Conservation (phyloP, 805 yeast species). For the Metschnikowia hibisci region DNA sequence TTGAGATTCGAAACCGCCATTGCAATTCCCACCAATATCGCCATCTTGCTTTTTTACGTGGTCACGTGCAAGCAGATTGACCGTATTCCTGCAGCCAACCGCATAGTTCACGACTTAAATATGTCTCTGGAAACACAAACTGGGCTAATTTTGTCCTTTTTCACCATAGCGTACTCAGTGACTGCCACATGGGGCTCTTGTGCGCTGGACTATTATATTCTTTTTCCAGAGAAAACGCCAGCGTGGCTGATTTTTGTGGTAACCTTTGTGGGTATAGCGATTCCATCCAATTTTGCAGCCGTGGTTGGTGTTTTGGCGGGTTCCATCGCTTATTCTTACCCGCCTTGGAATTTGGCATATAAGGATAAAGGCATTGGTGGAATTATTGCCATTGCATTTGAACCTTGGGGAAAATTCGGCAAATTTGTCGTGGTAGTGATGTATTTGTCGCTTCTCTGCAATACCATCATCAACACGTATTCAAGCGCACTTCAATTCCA, state of each 20-base stretch:
- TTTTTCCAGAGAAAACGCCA: constrained; percentile 30
- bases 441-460: constrained; percentile 31
- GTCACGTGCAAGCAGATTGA: constrained; percentile 25
- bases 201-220: constrained; percentile 33
- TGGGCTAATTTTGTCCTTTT: constrained; percentile 35
- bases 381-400: constrained; percentile 26
- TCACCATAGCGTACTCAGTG: constrained; percentile 33
- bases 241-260: constrained; percentile 23
- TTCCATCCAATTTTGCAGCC: constrained; percentile 35
- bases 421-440: constrained; percentile 30
- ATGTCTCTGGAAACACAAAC: constrained; percentile 15
- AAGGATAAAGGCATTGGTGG: constrained; percentile 32
- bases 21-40: constrained; percentile 29
- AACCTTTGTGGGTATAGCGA: constrained; percentile 25
- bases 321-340: constrained; percentile 28
- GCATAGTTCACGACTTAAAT: constrained; percentile 4
- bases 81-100: constrained; percentile 14
- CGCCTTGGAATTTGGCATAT: constrained; percentile 33
- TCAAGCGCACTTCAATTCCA: constrained; percentile 35
- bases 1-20: constrained; percentile 27
- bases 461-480: constrained; percentile 36
- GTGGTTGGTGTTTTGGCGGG: constrained; percentile 29
- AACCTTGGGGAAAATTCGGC: constrained; percentile 37
- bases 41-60: constrained; percentile 28
- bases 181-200: constrained; percentile 36